Conservation (phyloP, 768 basidiomycete genomes). For the Podaxis sp. region DNA sequence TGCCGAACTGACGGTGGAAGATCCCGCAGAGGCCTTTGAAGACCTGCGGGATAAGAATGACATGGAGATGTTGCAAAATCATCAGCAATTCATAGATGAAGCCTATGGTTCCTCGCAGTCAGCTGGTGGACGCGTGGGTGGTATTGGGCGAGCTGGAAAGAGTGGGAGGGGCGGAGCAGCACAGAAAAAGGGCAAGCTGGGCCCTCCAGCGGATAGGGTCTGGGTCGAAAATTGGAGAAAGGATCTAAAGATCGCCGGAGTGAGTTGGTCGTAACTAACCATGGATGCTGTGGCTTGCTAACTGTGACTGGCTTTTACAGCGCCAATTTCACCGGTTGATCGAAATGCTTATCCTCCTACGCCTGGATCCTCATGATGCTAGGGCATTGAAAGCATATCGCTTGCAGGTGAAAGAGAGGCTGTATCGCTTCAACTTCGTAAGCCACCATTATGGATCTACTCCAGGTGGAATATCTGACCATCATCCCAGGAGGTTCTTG, state of each 20-base stretch:
- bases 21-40: constrained; percentile 97
- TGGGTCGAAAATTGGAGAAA: constrained; percentile 81
- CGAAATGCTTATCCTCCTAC: constrained; percentile 84
- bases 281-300: constrained; percentile 5
- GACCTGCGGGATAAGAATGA: constrained; percentile 94
- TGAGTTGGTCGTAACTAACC: constrained; percentile 28
- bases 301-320: constrained; percentile 32
- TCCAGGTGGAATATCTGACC: not conserved
- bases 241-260: constrained; percentile 87
- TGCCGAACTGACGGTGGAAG: constrained; percentile 95
- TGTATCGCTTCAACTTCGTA: constrained; percentile 95
- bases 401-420: constrained; percentile 89
- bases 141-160: constrained; percentile 38
- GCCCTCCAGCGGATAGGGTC: constrained; percentile 69
- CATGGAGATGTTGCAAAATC: constrained; percentile 66
- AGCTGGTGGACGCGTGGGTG: constrained; percentile 42
- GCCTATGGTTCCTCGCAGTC: constrained; percentile 51
- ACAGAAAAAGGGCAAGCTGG: constrained; percentile 54
- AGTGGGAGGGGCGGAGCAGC: constrained; percentile 28
- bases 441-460: constrained; percentile 22
- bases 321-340: constrained; percentile 90
- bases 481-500: constrained; percentile 67
- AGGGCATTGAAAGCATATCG: constrained; percentile 62
- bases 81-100: constrained; percentile 66
- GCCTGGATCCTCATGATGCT: constrained; percentile 59